These are phyloP conservation scores for Sporisorium iseilematis-ciliati DNA, from an alignment of 1,284 basidiomycete species.

Conservation along the genomic window DNA sequence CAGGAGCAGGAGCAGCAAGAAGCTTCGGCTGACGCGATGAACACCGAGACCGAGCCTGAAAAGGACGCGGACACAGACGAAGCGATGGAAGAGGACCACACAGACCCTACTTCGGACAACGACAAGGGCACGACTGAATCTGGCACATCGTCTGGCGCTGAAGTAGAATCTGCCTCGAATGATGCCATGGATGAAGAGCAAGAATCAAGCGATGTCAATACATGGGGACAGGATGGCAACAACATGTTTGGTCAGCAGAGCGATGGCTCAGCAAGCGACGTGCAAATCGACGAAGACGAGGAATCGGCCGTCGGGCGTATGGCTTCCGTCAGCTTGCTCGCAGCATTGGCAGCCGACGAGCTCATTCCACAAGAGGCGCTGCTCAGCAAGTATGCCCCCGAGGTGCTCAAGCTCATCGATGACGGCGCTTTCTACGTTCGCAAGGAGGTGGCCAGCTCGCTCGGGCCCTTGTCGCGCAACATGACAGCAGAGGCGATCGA, in stretches of 20 bases:
- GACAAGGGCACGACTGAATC: not conserved
- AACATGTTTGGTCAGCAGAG: constrained; percentile 43
- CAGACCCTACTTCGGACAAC: constrained; percentile 9
- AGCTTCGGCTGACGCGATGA: not conserved
- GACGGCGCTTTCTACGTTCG: constrained; percentile 87
- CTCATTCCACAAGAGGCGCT: constrained; percentile 74
- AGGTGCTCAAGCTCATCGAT: constrained; percentile 81
- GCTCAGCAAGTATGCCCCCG: constrained; percentile 80
- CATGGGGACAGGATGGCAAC: constrained; percentile 35
- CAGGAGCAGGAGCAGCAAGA: constrained; percentile 4
- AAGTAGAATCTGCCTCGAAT: not conserved
- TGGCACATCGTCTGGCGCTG: not conserved
- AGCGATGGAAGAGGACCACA: constrained; percentile 39
- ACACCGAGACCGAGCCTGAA: not conserved
- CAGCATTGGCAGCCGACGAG: constrained; percentile 76
- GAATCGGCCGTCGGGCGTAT: constrained; percentile 88
- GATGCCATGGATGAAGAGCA: constrained; percentile 40
- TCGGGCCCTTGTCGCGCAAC: constrained; percentile 87
- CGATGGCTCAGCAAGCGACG: constrained; percentile 42
- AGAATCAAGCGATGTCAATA: constrained; percentile 9
- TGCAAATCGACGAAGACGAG: constrained; percentile 64
- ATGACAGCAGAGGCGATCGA: constrained; percentile 80
- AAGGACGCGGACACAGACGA: constrained; percentile 9
- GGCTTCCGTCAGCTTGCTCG: constrained; percentile 92
- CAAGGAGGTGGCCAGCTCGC: constrained; percentile 87